Percentiles rank a stretch among this genome's conserved stretches.
phyloP scores from a whole-genome alignment of 2,329 filamentous ascomycete genomes.

The Aspergillus thermomutatus region DNA sequence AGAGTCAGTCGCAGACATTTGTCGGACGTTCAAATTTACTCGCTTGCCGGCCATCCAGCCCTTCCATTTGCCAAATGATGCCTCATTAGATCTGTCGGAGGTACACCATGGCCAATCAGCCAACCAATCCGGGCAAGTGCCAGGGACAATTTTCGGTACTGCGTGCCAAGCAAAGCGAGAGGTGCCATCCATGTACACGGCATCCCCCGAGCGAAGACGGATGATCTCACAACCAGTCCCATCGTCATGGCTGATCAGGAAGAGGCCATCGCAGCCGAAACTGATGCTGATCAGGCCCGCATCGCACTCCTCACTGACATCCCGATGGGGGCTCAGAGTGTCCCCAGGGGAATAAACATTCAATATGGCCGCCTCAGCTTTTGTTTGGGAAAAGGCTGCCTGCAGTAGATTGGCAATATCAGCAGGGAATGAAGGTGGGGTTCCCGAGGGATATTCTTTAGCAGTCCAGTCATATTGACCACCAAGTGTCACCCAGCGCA shows the following conservation, averaged over 20 bases:
- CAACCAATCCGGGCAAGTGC: constrained; percentile 74
- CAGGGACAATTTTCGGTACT: constrained; percentile 78
- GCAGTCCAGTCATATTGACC: constrained; percentile 96
- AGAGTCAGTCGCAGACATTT: constrained; percentile 63
- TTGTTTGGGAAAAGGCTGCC: constrained; percentile 70
- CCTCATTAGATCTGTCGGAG: constrained; percentile 37
- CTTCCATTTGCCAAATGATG: constrained; percentile 64
- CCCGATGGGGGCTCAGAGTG: constrained; percentile 86
- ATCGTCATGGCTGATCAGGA: constrained; percentile 71
- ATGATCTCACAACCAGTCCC: constrained; percentile 46
- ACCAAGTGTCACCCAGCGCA: constrained; percentile 92
- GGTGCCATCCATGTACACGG: constrained; percentile 79
- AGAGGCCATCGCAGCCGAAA: constrained; percentile 84
- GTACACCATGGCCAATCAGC: constrained; percentile 64
- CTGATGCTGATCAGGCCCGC: constrained; percentile 79
- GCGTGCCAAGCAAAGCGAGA: constrained; percentile 93
- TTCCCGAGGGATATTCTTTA: constrained; percentile 70
- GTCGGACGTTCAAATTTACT: constrained; percentile 87
- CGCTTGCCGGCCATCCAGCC: constrained; percentile 88
- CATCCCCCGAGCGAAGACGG: constrained; percentile 78
- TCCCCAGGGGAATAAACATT: constrained; percentile 91
- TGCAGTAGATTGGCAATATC: constrained; percentile 69
- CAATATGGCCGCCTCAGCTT: constrained; percentile 84
- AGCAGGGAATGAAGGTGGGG: constrained; percentile 67
- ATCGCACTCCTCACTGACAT: constrained; percentile 82